phyloP scores from a whole-genome alignment of 2,329 filamentous ascomycete genomes.

The Trichoderma citrinoviride region DNA sequence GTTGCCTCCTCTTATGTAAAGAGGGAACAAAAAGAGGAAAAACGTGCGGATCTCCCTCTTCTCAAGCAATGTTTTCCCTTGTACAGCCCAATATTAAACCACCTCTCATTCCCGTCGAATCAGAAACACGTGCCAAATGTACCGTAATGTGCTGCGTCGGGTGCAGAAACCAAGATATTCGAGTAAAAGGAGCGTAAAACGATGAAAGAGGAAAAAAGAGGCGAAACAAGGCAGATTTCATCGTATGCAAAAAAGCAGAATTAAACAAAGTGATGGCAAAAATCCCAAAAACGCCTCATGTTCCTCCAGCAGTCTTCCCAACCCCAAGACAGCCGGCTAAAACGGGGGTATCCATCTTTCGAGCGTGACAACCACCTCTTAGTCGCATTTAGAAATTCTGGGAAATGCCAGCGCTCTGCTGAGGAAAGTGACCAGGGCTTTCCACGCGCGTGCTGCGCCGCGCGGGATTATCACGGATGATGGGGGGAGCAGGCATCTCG shows the following conservation, averaged over 20 bases:
- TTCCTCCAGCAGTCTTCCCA: conserved; percentile 5
- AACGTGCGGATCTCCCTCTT: background rate
- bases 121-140: background rate
- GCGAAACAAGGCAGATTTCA: conserved; percentile 6
- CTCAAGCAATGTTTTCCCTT: background rate
- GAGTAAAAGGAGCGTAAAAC: background rate
- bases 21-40: background rate
- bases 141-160: background rate
- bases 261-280: conserved; percentile 19
- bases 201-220: background rate
- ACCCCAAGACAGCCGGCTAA: background rate
- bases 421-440: conserved; percentile 82
- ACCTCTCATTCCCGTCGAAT: background rate
- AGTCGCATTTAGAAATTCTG: conserved; percentile 86
- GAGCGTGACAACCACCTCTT: background rate
- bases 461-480: conserved; percentile 91
- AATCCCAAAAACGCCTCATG: conserved; percentile 18
- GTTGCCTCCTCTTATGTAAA: background rate
- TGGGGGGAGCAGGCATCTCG: conserved; percentile 60
- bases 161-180: conserved; percentile 4
- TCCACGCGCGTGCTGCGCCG: conserved; percentile 93
- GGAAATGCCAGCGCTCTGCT: conserved; percentile 90
- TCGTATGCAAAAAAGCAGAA: conserved; percentile 20
- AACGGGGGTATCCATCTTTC: conserved; percentile 17
- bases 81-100: conserved; percentile 3